phyloP scores from a whole-genome alignment of 768 basidiomycete genomes.

The Russula brevipes region DNA sequence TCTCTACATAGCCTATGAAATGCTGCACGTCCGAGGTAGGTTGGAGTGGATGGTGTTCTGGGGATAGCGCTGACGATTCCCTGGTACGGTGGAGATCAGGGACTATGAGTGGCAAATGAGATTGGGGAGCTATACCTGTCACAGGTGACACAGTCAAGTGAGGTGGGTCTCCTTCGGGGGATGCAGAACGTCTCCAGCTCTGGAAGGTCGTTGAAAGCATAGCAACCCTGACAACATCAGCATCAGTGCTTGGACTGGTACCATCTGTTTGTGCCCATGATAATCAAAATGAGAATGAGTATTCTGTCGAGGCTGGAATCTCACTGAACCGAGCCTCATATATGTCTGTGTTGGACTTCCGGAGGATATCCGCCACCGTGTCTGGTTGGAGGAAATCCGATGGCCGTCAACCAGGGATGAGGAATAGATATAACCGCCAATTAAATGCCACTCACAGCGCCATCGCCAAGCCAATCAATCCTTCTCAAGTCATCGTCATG shows the following conservation, averaged over 20 bases:
- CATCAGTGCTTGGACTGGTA: background rate
- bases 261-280: background rate
- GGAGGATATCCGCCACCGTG: background rate
- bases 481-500: background rate
- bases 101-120: too few relatives aligned
- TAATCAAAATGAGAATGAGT: background rate
- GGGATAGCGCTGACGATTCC: background rate
- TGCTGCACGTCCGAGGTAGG: slow-evolving; percentile 40
- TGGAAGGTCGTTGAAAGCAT: background rate
- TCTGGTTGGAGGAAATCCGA: background rate
- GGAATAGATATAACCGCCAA: background rate
- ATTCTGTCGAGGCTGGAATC: background rate
- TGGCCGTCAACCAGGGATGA: background rate
- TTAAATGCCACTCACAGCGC: background rate
- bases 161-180: too few relatives aligned
- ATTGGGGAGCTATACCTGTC: too few relatives aligned
- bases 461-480: background rate
- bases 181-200: background rate
- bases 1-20: slow-evolving; percentile 76
- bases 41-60: slow-evolving; percentile 15
- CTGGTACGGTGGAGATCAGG: too few relatives aligned
- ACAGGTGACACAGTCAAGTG: too few relatives aligned
- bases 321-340: background rate
- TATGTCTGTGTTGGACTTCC: background rate
- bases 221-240: background rate